Base-by-base conservation (phyloP, 805 yeast genomes). In the Metschnikowia santaceciliae region DNA sequence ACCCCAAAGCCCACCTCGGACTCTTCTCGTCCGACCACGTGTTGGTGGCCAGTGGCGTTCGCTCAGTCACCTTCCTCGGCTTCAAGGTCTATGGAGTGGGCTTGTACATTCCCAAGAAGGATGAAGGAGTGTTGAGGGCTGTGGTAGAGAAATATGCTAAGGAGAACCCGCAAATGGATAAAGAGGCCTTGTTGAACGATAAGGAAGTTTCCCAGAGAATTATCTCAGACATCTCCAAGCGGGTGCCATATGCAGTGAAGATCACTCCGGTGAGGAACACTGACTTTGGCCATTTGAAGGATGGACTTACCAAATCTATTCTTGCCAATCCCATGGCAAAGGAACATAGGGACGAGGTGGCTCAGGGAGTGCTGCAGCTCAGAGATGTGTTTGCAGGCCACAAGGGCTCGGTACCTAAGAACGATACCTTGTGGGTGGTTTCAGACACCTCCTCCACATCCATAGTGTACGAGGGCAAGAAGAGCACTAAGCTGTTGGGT, bases 41-140 rank as follows among this genome's bases (percentile, higher is more conserved):
- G 20, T 66, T 91, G 32, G 60, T 94, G 3, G 98, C 96, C 0
- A 77, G 80, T 50, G 98, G 99, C 1, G 80, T 83, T 2, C 76
- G 98, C 62, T 72, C 86, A 0, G 97, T 92, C 17, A 88, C 97
- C 0, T 88, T 94, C 61, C 59, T 91, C 39, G 76, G 78, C 23
- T 82, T 94, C 72, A 89, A 83, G 59, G 97, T 94, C 1, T 92
- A 92, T 64, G 96, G 89, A 0, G 74, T 88, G 36, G 98, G 96
- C 0, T 70, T 94, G 6, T 92, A 92, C 64, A 73, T 88, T 38
- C 85, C 90, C 5, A 65, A 74, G 6, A 76, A 78, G 0, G 96
- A 90, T 61, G 60, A 75, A 14, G 34, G 32, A 17, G 51, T 49
- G 35, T 51, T 54, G 38, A 48, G 35, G 20, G 30, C 55, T 3